Conservation (phyloP, 345 rosid species). For the Citrus cavaleriei region DNA sequence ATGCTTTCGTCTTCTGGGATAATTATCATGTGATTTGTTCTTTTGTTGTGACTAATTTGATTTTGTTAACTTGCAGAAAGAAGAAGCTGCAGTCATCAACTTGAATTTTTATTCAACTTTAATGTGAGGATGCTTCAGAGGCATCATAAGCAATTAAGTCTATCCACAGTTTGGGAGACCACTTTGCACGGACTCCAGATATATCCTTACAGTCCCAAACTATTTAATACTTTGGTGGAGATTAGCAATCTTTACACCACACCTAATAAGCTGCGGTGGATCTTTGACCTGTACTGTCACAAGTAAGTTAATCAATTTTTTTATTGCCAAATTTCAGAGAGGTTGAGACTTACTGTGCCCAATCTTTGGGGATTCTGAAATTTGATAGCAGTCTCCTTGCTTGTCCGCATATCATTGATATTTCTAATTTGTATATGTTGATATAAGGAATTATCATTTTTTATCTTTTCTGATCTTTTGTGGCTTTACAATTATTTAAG, state of each 20-base stretch:
- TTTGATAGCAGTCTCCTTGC: neutral
- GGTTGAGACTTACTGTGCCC: neutral
- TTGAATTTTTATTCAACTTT: conserved; percentile 56
- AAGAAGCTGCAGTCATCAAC: conserved; percentile 63
- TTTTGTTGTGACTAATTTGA: neutral
- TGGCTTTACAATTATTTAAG: neutral
- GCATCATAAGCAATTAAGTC: conserved; percentile 53
- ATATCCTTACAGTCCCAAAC: conserved; percentile 74
- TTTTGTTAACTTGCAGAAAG: conserved; percentile 52
- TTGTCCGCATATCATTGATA: neutral
- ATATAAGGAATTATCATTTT: neutral
- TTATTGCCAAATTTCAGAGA: neutral
- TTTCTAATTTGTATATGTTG: neutral
- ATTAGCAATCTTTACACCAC: conserved; percentile 68
- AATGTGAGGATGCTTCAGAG: conserved; percentile 67
- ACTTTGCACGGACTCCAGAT: conserved; percentile 64
- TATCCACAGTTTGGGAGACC: conserved; percentile 69
- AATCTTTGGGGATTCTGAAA: neutral
- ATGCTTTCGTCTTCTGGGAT: neutral
- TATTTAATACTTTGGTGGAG: conserved; percentile 58
- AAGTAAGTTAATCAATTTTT: conserved; percentile 38
- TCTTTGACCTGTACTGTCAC: conserved; percentile 63
- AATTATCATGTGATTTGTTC: neutral
- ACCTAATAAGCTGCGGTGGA: conserved; percentile 68
- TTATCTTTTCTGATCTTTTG: neutral